Evolutionary conservation across 768 basidiomycete species (phyloP).

Genomic region (Suillus clintonianus): DNA sequence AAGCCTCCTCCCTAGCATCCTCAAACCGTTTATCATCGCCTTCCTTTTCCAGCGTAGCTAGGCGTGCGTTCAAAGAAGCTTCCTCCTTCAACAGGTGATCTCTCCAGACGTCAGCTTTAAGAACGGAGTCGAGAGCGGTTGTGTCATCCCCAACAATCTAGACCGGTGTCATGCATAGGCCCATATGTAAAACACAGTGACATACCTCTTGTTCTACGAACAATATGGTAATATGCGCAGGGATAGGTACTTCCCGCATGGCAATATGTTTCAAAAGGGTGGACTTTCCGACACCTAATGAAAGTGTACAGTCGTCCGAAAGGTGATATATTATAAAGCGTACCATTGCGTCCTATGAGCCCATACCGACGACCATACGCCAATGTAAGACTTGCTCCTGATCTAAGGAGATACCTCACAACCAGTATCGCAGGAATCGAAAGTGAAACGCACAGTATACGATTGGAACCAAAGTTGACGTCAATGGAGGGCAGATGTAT

Average conservation of each 20-base stretch:
- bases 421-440: background rate
- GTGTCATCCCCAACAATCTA: slow-evolving; percentile 95
- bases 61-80: slow-evolving; percentile 65
- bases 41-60: slow-evolving; percentile 71
- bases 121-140: slow-evolving; percentile 85
- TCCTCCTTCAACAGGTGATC: slow-evolving; percentile 91
- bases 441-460: slow-evolving; percentile 68
- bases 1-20: slow-evolving; percentile 84
- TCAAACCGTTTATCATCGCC: slow-evolving; percentile 80
- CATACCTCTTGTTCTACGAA: slow-evolving; percentile 97
- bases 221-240: slow-evolving; percentile 92
- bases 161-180: background rate
- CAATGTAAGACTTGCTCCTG: slow-evolving; percentile 83
- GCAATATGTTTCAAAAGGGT: slow-evolving; percentile 93
- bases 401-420: slow-evolving; percentile 42
- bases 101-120: slow-evolving; percentile 99
- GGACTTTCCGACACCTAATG: slow-evolving; percentile 89
- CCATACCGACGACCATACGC: slow-evolving; percentile 91
- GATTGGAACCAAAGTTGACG: slow-evolving; percentile 93
- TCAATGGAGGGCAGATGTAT: slow-evolving; percentile 94
- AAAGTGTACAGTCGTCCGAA: background rate
- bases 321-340: background rate
- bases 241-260: slow-evolving; percentile 91
- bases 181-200: background rate
- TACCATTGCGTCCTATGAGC: slow-evolving; percentile 86